Conservation (phyloP, 169 alveolate species). For the Plasmodium fragile region DNA sequence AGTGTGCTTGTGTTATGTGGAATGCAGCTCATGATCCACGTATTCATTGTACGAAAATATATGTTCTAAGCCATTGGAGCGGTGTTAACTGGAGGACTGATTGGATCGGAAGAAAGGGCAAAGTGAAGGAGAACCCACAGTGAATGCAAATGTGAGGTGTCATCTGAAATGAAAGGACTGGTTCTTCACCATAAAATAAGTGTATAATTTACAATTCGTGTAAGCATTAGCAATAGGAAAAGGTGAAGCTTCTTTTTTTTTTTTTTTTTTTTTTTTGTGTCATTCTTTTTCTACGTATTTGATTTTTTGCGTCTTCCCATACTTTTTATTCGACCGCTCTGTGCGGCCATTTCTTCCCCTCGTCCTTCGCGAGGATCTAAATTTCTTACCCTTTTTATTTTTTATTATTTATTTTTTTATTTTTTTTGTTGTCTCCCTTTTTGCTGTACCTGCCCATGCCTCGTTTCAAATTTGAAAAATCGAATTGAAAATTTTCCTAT, state of each 20-base stretch:
- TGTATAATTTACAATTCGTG: background rate
- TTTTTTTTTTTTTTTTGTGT: background rate
- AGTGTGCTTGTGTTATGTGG: no score
- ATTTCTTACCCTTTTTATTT: background rate
- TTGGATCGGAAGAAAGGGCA: background rate
- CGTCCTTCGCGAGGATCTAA: background rate
- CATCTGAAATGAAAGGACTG: background rate
- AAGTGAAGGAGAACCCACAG: background rate
- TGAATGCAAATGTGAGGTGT: background rate
- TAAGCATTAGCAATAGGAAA: background rate
- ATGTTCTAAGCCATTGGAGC: background rate
- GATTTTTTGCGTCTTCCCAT: background rate
- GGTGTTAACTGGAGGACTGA: background rate
- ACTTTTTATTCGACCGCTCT: background rate
- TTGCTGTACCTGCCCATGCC: background rate
- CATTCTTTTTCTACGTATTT: background rate
- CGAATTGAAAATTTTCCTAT: background rate
- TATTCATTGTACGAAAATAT: background rate
- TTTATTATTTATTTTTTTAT: no score
- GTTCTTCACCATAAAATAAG: background rate
- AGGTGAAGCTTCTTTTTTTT: background rate
- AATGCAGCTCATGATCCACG: background rate
- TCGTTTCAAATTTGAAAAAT: constrained; percentile 2
- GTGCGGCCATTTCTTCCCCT: background rate
- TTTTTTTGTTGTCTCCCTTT: background rate